These are phyloP conservation scores for Hortaea sp. DNA, from an alignment of 2,329 filamentous ascomycete genomes.

Conservation along the genomic window DNA sequence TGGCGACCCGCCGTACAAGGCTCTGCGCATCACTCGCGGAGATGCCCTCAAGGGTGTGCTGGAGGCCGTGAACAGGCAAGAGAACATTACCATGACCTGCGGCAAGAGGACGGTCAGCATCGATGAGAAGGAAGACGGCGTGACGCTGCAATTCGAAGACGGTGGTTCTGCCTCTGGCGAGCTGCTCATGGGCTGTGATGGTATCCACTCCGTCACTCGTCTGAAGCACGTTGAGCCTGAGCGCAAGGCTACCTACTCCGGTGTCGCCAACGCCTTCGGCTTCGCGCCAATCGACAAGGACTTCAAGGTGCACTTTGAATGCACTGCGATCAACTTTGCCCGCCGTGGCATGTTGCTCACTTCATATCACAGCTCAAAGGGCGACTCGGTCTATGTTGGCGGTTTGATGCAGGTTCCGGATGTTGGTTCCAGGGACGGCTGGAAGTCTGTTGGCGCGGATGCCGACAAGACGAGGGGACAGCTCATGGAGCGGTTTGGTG, in stretches of 20 bases:
- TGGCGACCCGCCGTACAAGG: conserved; percentile 34
- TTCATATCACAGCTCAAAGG: conserved; percentile 27
- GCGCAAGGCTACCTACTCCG: conserved; percentile 33
- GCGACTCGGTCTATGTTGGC: conserved; percentile 34
- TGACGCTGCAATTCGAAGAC: conserved; percentile 28
- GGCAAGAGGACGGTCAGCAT: conserved; percentile 34
- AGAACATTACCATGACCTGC: conserved; percentile 34
- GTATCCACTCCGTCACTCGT: conserved; percentile 32
- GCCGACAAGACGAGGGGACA: conserved; percentile 33
- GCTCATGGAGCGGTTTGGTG: conserved; percentile 31
- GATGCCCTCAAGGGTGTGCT: conserved; percentile 35
- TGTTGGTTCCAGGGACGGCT: conserved; percentile 33
- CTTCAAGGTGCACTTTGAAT: conserved; percentile 31
- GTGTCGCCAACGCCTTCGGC: conserved; percentile 38
- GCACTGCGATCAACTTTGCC: conserved; percentile 36
- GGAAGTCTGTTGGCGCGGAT: conserved; percentile 35
- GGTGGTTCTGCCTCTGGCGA: conserved; percentile 23
- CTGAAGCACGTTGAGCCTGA: conserved; percentile 36
- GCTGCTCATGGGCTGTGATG: conserved; percentile 27
- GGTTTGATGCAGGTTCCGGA: conserved; percentile 36
- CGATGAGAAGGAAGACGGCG: conserved; percentile 25
- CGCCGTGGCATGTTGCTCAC: conserved; percentile 36
- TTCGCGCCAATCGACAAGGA: conserved; percentile 30
- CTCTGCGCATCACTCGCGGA: conserved; percentile 34
- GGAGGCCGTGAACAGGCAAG: conserved; percentile 28